Evolutionary conservation across 306 rosid species (phyloP).

Genomic region (Datisca glomerata): DNA sequence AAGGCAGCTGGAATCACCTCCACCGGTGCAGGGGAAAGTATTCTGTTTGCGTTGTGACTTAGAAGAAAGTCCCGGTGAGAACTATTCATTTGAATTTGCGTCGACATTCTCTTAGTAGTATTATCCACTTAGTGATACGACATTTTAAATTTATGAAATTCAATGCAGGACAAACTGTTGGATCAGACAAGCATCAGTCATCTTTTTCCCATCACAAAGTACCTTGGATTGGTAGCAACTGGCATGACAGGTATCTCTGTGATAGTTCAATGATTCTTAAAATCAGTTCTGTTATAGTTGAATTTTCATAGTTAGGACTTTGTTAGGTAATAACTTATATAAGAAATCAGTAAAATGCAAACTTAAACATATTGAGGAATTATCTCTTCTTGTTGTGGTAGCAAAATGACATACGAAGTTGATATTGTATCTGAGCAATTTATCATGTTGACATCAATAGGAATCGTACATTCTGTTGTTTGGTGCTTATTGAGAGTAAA

Average conservation of each 20-base stretch:
- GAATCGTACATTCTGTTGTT: too few species aligned
- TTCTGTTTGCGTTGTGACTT: constrained; percentile 93
- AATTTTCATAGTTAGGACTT: background rate
- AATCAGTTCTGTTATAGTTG: background rate
- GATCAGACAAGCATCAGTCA: constrained; percentile 93
- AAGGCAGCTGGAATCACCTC: constrained; percentile 92
- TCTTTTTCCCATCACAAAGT: constrained; percentile 85
- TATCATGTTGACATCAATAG: background rate
- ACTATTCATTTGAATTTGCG: constrained; percentile 5
- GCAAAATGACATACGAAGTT: background rate
- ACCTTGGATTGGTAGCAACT: constrained; percentile 87
- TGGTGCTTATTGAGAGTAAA: too few species aligned
- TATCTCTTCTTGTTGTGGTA: background rate
- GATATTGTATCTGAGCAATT: background rate
- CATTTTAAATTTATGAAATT: background rate
- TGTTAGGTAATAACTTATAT: too few species aligned
- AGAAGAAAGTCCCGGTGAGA: constrained; percentile 97
- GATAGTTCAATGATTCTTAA: background rate
- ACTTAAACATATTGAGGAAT: background rate
- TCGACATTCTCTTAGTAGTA: background rate
- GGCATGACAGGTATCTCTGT: constrained; percentile 70
- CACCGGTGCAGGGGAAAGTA: constrained; percentile 84
- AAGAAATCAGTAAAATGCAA: background rate
- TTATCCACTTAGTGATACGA: too few species aligned
- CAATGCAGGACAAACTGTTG: constrained; percentile 85